These are phyloP conservation scores for Oryza nivara DNA, from an alignment of 176 grass and related monocot genomes.

Conservation along the genomic window DNA sequence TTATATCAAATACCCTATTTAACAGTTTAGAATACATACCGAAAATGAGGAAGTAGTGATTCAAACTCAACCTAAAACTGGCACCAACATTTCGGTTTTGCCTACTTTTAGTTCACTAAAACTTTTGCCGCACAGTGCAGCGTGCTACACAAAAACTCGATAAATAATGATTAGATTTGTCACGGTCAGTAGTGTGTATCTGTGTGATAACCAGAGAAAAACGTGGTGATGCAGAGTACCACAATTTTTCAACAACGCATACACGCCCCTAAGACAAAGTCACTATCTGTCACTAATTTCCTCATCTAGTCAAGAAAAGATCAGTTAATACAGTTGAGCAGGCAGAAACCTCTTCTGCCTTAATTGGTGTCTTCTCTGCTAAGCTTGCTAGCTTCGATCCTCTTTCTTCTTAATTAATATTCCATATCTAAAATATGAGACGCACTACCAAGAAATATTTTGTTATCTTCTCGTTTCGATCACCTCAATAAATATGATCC, in stretches of 20 bases:
- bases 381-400: not conserved
- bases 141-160: not conserved
- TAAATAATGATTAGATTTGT: not conserved
- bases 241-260: not conserved
- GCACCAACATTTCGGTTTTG: too few relatives aligned
- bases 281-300: not conserved
- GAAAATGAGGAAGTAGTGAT: too few relatives aligned
- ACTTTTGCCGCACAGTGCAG: not conserved
- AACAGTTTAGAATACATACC: too few relatives aligned
- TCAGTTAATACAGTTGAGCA: not conserved
- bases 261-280: not conserved
- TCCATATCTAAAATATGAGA: too few relatives aligned
- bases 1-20: too few relatives aligned
- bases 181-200: not conserved
- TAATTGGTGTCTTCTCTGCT: not conserved
- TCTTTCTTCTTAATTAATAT: too few relatives aligned
- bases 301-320: not conserved
- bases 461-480: too few relatives aligned
- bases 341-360: not conserved
- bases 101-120: not conserved
- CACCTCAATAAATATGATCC: too few relatives aligned
- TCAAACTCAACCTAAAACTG: too few relatives aligned
- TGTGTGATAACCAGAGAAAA: not conserved
- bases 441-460: too few relatives aligned
- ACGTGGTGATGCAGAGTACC: not conserved